Base-by-base conservation (phyloP, 2,329 filamentous ascomycete species). In the Aspergillus pseudonomiae region DNA sequence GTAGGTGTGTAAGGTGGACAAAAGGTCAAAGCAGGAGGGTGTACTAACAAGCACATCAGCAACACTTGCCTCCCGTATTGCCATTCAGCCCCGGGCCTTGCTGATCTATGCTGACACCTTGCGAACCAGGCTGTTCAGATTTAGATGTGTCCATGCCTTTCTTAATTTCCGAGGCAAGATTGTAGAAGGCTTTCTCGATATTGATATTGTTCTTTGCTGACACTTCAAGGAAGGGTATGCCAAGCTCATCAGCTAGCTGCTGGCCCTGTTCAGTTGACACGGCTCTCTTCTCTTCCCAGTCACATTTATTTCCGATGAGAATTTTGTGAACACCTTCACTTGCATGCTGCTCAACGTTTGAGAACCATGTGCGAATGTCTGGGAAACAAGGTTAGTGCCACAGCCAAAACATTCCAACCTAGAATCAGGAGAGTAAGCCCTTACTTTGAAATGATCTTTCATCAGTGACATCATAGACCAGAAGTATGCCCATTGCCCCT, bases 351-450 rank as follows among this genome's bases (percentile, higher is more conserved):
- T 97, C 94, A 72, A 97, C 94, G 82, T 99, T 98, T 77, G 94
- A 94, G 83, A 99, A 99, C 95, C 95, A 99, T 70, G 95, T 98
- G 76, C 94, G 91, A 80, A 99, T 99, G 82, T 99, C 95, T 98
- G 76, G 32, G 46, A 39, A 52, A 61, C 45, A 70, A 45, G 60
- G 60, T 62, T 28, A 53, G 53, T 53, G 57, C 67, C 48, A 68
- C 63, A 61, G 26, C 61, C 24, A 43, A 55, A 41, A 30, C 63
- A 26, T 52, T 52, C 5, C 57, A 43, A 59, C 45, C 28, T 30
- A 56, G 45, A 6, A 39, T 24, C 24, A 48, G 12, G 32, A 54
- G 28, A 41, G 50, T 53, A 53, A 55, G 43, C 65, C 82, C 90
- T 74, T 85, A 97, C 94, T 97, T 81, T 96, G 93, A 79, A 97